Percentiles rank a stretch among this genome's conserved stretches.
phyloP scores from a whole-genome alignment of 2,329 filamentous ascomycete genomes.

The Ascochyta fabae region DNA sequence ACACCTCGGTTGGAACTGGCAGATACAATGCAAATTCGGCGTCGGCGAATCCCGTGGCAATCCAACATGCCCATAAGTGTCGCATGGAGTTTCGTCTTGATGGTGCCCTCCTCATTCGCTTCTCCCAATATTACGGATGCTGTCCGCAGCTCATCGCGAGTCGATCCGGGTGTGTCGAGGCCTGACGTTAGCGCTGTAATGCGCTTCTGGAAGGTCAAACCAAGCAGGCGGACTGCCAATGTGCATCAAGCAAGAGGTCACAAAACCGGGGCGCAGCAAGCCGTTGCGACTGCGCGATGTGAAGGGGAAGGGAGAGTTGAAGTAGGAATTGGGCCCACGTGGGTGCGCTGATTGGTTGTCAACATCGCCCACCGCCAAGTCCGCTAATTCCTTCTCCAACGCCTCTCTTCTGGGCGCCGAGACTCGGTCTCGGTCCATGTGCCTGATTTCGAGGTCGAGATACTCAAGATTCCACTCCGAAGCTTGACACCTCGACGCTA shows the following conservation, averaged over 20 bases:
- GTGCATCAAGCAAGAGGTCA: conserved; percentile 8
- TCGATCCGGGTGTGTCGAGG: conserved; percentile 6
- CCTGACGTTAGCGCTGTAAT: conserved; percentile 4
- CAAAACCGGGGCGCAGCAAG: conserved; percentile 12
- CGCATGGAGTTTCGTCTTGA: not conserved
- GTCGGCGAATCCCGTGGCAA: conserved; percentile 11
- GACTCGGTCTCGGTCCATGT: conserved; percentile 12
- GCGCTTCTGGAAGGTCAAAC: conserved; percentile 10
- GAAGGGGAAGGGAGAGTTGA: conserved; percentile 4
- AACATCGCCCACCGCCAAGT: conserved; percentile 9
- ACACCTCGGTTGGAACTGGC: conserved; percentile 5
- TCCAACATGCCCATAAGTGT: not conserved
- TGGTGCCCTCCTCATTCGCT: conserved; percentile 5
- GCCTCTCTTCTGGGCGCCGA: conserved; percentile 16
- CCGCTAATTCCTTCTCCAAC: conserved; percentile 10
- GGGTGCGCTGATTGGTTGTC: conserved; percentile 17
- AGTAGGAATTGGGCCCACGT: conserved; percentile 11
- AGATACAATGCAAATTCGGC: conserved; percentile 2
- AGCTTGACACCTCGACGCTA: conserved; percentile 16
- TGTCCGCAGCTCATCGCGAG: not conserved
- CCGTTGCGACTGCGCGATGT: not conserved
- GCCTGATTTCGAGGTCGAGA: conserved; percentile 10
- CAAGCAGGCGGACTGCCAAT: conserved; percentile 13
- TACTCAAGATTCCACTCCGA: conserved; percentile 20
- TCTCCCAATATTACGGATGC: conserved; percentile 7